These are phyloP conservation scores for Exsudoporus frostii DNA, from an alignment of 768 basidiomycete species.

Conservation along the genomic window DNA sequence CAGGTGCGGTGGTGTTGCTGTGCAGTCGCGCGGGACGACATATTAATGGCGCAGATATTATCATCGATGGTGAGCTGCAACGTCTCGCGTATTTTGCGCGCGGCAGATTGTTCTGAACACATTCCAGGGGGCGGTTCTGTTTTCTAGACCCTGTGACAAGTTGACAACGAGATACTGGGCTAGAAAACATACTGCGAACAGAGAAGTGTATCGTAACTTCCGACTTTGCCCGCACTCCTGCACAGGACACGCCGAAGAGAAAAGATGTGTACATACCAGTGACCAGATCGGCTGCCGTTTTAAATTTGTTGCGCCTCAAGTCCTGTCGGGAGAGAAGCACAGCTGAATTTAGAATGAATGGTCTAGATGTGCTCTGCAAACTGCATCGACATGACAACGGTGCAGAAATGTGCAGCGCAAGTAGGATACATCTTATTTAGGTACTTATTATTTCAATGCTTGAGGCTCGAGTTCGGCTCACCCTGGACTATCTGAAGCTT, in stretches of 20 bases:
- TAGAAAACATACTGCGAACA: not conserved
- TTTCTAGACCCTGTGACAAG: constrained; percentile 14
- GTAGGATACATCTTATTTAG: not conserved
- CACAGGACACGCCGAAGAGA: not conserved
- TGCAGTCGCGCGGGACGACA: constrained; percentile 42
- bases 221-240: not conserved
- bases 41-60: constrained; percentile 42
- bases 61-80: constrained; percentile 38
- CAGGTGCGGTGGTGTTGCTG: constrained; percentile 38
- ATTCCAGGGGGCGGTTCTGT: constrained; percentile 20
- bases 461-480: not conserved
- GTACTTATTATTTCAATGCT: not conserved
- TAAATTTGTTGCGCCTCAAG: not conserved
- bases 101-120: not conserved
- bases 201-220: not conserved
- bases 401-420: not conserved
- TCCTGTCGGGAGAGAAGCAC: not conserved
- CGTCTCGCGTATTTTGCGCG: not conserved
- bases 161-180: not conserved
- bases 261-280: not conserved
- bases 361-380: not conserved
- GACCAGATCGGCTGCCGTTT: not conserved
- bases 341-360: not conserved
- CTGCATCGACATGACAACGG: not conserved
- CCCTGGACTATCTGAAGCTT: too few relatives aligned